Conservation (phyloP, 2,329 filamentous ascomycete species). For the Cordyceps fumosorosea region DNA sequence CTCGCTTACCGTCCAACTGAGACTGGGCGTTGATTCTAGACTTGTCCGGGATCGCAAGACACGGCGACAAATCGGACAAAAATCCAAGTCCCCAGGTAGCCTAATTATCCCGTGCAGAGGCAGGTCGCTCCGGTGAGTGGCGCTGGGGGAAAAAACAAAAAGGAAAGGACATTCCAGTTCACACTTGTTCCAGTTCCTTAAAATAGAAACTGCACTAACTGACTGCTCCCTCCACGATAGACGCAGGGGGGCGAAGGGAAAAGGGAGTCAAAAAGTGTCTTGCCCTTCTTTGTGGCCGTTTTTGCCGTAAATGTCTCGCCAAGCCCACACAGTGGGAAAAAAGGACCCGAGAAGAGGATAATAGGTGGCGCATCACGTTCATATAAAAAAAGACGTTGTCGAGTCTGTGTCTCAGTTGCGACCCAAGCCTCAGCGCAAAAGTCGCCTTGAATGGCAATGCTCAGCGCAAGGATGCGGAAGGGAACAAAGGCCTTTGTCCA, state of each 20-base stretch:
- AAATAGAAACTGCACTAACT: not conserved
- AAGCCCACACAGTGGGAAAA: not conserved
- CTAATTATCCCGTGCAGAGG: not conserved
- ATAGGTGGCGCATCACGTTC: too few species aligned
- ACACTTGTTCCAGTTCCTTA: not conserved
- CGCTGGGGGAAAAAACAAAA: not conserved
- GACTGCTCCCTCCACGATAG: not conserved
- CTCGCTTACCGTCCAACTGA: not conserved
- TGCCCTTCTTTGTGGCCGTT: not conserved
- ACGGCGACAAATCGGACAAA: too few species aligned
- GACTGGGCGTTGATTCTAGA: conserved; percentile 4
- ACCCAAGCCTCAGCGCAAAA: too few species aligned
- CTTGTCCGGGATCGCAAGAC: not conserved
- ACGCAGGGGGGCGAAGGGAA: not conserved
- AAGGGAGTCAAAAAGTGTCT: not conserved
- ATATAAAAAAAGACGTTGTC: too few species aligned
- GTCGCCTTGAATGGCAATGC: too few species aligned
- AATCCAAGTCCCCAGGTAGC: not conserved
- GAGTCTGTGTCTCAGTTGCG: too few species aligned
- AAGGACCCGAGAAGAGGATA: too few species aligned
- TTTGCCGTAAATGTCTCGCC: not conserved
- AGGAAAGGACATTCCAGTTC: conserved; percentile 5
- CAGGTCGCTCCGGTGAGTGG: not conserved
- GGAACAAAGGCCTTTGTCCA: too few species aligned
- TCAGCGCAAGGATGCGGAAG: too few species aligned